Evolutionary conservation across 2,329 filamentous ascomycete species (phyloP).

Genomic region (Mycosphaerella arachidis): DNA sequence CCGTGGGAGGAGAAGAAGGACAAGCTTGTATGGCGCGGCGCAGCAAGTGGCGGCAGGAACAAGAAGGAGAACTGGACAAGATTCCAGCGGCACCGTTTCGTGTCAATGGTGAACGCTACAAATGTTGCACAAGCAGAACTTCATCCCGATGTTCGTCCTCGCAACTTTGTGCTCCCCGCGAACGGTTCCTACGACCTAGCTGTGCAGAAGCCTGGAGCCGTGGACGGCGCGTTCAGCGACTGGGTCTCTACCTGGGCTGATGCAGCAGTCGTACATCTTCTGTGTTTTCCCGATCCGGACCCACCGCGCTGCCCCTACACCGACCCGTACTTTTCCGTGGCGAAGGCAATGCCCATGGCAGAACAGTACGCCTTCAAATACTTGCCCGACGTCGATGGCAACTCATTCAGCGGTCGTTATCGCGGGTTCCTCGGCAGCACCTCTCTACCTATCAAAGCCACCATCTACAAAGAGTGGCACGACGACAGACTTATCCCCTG

Average conservation of each 20-base stretch:
- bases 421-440: conserved; percentile 25
- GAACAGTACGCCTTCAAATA: conserved; percentile 56
- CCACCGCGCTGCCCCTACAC: conserved; percentile 45
- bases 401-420: conserved; percentile 40
- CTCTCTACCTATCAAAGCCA: conserved; percentile 33
- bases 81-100: conserved; percentile 72
- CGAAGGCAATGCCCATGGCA: conserved; percentile 32
- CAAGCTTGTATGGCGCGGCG: conserved; percentile 45
- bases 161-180: conserved; percentile 39
- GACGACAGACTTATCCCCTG: conserved; percentile 35
- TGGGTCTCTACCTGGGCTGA: conserved; percentile 41
- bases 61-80: conserved; percentile 59
- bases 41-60: conserved; percentile 46
- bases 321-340: conserved; percentile 37
- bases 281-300: conserved; percentile 40
- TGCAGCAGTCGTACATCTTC: conserved; percentile 41
- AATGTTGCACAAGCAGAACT: conserved; percentile 50
- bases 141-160: conserved; percentile 29
- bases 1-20: conserved; percentile 42
- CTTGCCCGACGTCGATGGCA: conserved; percentile 70
- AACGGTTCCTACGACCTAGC: conserved; percentile 38
- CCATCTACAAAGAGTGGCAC: conserved; percentile 37
- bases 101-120: conserved; percentile 67
- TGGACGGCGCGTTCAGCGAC: conserved; percentile 28
- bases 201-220: conserved; percentile 19